Conservation (phyloP, 2,329 filamentous ascomycete genomes). For the Claviceps capensis region DNA sequence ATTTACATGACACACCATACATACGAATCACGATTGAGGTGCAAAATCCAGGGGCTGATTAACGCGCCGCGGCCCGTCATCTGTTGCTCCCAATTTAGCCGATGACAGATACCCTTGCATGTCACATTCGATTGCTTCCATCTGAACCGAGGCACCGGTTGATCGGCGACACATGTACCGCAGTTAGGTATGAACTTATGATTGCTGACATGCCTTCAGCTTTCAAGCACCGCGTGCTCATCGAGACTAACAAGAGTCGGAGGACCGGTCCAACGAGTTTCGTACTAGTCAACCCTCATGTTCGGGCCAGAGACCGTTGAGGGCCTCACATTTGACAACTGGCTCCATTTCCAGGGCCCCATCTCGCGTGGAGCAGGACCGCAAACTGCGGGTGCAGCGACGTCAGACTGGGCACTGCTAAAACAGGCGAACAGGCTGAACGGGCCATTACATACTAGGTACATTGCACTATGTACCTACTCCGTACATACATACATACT, state of each 20-base stretch:
- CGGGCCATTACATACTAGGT: no score
- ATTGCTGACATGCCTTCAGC: no score
- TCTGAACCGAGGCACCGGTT: neutral
- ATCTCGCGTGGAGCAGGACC: neutral
- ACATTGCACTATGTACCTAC: no score
- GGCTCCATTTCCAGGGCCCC: neutral
- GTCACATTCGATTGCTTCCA: neutral
- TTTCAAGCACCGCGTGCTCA: neutral
- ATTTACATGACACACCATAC: no score
- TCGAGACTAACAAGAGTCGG: neutral
- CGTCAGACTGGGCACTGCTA: neutral
- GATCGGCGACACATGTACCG: no score
- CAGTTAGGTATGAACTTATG: no score
- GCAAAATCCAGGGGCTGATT: conserved; percentile 1
- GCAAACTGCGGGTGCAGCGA: neutral
- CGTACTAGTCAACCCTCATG: neutral
- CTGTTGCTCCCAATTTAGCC: no score
- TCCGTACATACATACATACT: no score
- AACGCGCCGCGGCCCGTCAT: neutral
- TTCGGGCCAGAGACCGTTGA: neutral
- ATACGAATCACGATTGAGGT: neutral
- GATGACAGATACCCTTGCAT: neutral
- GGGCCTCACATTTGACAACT: neutral
- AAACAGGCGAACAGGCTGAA: neutral
- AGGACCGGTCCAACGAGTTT: neutral